phyloP scores from a whole-genome alignment of 2,329 filamentous ascomycete genomes.

The Hypoxylon sp. region DNA sequence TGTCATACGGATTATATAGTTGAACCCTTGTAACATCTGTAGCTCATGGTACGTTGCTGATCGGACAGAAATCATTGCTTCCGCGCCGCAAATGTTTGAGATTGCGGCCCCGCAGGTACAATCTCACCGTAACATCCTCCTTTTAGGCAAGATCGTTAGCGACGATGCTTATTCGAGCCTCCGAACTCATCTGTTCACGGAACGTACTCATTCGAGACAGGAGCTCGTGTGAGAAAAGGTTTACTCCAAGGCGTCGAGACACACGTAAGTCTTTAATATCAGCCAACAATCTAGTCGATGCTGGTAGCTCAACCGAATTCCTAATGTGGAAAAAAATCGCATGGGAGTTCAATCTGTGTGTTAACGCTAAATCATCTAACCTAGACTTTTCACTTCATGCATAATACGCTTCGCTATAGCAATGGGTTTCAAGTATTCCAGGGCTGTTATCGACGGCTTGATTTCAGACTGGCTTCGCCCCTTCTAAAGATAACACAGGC shows the following conservation, averaged over 20 bases:
- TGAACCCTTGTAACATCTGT: too few relatives aligned
- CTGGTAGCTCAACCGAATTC: not conserved
- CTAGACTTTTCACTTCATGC: not conserved
- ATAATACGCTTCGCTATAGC: not conserved
- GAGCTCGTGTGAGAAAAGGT: not conserved
- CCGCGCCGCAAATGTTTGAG: constrained; percentile 1
- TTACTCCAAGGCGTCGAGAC: not conserved
- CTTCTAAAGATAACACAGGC: not conserved
- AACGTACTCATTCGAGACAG: constrained; percentile 8
- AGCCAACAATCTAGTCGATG: not conserved
- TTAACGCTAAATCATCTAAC: not conserved
- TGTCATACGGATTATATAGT: too few relatives aligned
- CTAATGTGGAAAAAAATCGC: not conserved
- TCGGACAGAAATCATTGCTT: not conserved
- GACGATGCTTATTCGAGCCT: not conserved
- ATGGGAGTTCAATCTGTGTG: not conserved
- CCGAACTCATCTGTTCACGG: not conserved
- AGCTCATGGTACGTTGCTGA: not conserved
- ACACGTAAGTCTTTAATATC: not conserved
- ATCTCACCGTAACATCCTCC: not conserved
- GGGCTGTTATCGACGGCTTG: not conserved
- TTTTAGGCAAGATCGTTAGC: constrained; percentile 8
- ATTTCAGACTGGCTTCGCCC: not conserved
- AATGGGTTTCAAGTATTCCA: not conserved
- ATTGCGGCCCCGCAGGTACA: not conserved